Evolutionary conservation across 2,329 filamentous ascomycete species (phyloP).

Genomic region (Xylariaceae sp.): DNA sequence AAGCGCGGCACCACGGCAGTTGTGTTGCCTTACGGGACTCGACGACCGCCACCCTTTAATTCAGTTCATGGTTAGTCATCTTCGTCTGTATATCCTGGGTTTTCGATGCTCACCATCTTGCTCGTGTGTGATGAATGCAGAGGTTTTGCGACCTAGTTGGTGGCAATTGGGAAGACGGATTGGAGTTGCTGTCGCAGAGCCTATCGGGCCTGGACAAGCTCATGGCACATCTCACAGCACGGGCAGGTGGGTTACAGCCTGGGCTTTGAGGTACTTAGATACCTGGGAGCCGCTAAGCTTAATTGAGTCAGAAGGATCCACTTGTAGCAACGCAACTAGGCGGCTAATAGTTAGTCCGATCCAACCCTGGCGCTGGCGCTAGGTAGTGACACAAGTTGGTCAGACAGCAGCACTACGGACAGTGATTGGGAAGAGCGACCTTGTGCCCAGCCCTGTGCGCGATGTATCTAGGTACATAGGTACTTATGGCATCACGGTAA

Average conservation of each 20-base stretch:
- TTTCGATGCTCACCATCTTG: conserved; percentile 50
- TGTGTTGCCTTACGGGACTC: conserved; percentile 46
- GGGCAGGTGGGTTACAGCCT: too few relatives aligned
- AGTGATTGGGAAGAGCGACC: too few relatives aligned
- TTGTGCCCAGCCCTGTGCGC: too few relatives aligned
- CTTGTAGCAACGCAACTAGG: background rate
- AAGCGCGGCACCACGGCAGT: too few relatives aligned
- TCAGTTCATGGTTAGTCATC: conserved; percentile 36
- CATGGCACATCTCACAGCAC: background rate
- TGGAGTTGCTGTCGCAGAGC: conserved; percentile 15
- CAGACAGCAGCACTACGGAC: too few relatives aligned
- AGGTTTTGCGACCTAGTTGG: conserved; percentile 31
- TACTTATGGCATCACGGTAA: too few relatives aligned
- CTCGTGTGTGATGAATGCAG: conserved; percentile 28
- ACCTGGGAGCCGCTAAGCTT: conserved; percentile 6
- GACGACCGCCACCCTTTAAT: conserved; percentile 66
- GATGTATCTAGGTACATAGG: too few relatives aligned
- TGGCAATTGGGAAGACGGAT: conserved; percentile 21
- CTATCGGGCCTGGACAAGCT: background rate
- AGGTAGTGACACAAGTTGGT: too few relatives aligned
- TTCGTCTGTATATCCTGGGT: background rate
- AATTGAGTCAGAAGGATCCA: conserved; percentile 2
- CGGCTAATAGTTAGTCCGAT: conserved; percentile 22
- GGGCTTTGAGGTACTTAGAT: background rate
- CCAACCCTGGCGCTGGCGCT: too few relatives aligned